These are phyloP conservation scores for Henningerozyma blattae DNA, from an alignment of 805 yeast species.

Conservation along the genomic window DNA sequence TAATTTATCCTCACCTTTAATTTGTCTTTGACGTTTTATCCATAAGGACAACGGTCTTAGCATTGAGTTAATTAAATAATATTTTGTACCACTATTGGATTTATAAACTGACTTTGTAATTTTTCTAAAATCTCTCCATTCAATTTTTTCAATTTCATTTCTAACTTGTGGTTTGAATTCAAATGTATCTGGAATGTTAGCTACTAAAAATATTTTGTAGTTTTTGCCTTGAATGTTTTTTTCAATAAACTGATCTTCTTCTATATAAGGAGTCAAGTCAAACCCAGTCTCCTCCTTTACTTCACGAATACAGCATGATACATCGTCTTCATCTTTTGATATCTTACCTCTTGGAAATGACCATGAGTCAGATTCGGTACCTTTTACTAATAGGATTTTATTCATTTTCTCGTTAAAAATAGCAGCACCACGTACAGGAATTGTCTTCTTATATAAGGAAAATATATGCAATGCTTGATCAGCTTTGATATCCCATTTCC, in stretches of 20 bases:
- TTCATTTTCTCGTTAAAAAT: conserved; percentile 59
- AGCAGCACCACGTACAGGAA: conserved; percentile 96
- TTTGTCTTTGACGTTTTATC: conserved; percentile 41
- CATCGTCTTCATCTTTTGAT: conserved; percentile 82
- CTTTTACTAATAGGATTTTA: conserved; percentile 70
- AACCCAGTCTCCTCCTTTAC: conserved; percentile 90
- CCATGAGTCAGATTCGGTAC: conserved; percentile 77
- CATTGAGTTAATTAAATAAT: conserved; percentile 30
- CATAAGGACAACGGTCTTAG: conserved; percentile 34
- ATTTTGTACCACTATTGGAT: conserved; percentile 16
- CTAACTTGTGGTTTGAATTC: conserved; percentile 73
- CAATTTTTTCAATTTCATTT: conserved; percentile 74
- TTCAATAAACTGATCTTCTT: conserved; percentile 65
- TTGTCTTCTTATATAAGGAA: conserved; percentile 72
- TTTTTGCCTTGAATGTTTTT: conserved; percentile 75
- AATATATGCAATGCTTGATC: conserved; percentile 64
- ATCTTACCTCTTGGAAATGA: conserved; percentile 96
- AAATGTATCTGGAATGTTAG: conserved; percentile 65
- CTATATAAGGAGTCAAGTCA: conserved; percentile 57
- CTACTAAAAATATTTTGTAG: conserved; percentile 67
- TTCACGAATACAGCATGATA: conserved; percentile 83
- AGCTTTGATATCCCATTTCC: conserved; percentile 79
- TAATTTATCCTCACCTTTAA: conserved; percentile 43
- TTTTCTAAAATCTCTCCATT: conserved; percentile 59
- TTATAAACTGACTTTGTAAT: conserved; percentile 25